Conservation (phyloP, 2,329 filamentous ascomycete species). For the Alternaria consortialis region DNA sequence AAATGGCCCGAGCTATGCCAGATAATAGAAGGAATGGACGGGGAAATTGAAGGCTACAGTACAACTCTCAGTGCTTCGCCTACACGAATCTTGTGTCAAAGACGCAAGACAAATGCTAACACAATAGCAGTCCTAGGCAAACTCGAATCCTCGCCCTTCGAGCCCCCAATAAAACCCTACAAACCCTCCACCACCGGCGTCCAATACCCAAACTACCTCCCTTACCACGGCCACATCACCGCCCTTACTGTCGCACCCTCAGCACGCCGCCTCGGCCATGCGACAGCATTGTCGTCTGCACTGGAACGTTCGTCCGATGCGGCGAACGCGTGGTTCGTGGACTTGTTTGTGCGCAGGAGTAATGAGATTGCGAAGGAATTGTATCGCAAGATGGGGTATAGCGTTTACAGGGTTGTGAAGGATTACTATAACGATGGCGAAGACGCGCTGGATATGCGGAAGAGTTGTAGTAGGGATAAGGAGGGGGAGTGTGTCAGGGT, state of each 20-base stretch:
- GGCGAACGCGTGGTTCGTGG: slow-evolving; percentile 91
- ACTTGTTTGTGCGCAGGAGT: slow-evolving; percentile 89
- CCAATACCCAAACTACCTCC: slow-evolving; percentile 76
- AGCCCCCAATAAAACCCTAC: slow-evolving; percentile 75
- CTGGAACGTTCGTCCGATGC: slow-evolving; percentile 84
- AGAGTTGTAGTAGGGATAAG: slow-evolving; percentile 83
- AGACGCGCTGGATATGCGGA: slow-evolving; percentile 97
- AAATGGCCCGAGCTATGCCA: slow-evolving; percentile 96
- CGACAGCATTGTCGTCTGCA: slow-evolving; percentile 80
- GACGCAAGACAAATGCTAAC: neutral
- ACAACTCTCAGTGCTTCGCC: slow-evolving; percentile 26
- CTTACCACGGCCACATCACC: slow-evolving; percentile 99
- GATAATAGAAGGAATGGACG: slow-evolving; percentile 83
- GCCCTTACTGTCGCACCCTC: slow-evolving; percentile 90
- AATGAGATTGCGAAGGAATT: slow-evolving; percentile 88
- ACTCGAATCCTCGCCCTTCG: slow-evolving; percentile 81
- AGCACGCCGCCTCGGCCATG: slow-evolving; percentile 85
- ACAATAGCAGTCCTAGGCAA: slow-evolving; percentile 85
- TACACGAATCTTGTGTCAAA: neutral
- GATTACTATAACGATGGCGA: slow-evolving; percentile 96
- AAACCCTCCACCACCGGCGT: slow-evolving; percentile 60
- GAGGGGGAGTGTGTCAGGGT: slow-evolving; percentile 78
- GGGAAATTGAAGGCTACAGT: slow-evolving; percentile 97
- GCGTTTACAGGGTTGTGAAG: slow-evolving; percentile 85
- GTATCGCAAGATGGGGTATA: slow-evolving; percentile 90